A percentile compares a stretch with the other conserved stretches of the same genome.
These are phyloP conservation scores for Pleurotus djamor DNA, from an alignment of 768 basidiomycete genomes.

Conservation along the genomic window DNA sequence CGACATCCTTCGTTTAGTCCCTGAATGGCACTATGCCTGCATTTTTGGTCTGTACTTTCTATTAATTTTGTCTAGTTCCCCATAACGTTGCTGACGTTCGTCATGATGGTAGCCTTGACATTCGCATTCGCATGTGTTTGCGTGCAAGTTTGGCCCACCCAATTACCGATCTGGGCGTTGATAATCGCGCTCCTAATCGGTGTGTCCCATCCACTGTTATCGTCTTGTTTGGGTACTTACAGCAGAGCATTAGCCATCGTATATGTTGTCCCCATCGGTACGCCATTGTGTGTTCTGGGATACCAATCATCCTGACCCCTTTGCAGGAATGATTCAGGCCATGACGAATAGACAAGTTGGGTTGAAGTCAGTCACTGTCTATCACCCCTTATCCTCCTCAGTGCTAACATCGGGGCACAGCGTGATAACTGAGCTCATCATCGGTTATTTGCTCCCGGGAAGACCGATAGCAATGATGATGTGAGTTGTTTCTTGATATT, in stretches of 20 bases:
- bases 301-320: neutral
- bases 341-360: constrained; percentile 79
- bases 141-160: constrained; percentile 64
- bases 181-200: constrained; percentile 47
- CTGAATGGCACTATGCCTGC: constrained; percentile 61
- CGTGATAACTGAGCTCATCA: constrained; percentile 74
- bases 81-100: neutral
- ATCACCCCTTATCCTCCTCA: neutral
- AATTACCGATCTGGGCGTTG: constrained; percentile 69
- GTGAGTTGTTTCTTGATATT: constrained; percentile 24
- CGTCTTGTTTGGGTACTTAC: constrained; percentile 1
- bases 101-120: constrained; percentile 33
- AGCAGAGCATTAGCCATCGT: constrained; percentile 24
- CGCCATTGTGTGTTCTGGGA: constrained; percentile 17
- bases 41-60: constrained; percentile 34
- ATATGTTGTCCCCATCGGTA: constrained; percentile 71
- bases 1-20: constrained; percentile 32
- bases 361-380: constrained; percentile 33
- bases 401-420: constrained; percentile 20
- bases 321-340: constrained; percentile 65
- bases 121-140: constrained; percentile 61
- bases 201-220: constrained; percentile 14
- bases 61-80: neutral
- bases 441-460: constrained; percentile 58
- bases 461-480: constrained; percentile 78